Evolutionary conservation across 108 stramenopile genomes (phyloP).

Genomic region (Asterionellopsis glacialis): DNA sequence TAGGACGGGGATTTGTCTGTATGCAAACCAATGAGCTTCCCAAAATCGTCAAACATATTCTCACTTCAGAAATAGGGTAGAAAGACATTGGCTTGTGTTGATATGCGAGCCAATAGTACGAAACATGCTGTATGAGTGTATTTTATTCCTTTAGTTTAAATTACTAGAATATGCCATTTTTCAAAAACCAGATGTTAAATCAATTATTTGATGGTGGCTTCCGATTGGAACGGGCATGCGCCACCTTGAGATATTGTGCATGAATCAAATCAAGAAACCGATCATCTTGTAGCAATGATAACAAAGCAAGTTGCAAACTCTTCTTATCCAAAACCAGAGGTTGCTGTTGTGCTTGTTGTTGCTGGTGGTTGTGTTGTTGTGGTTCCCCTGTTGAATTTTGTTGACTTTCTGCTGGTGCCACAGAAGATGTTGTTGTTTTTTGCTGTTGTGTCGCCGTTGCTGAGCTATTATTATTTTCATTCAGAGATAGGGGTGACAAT

Average conservation of each 20-base stretch:
- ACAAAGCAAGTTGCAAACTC: conserved; percentile 67
- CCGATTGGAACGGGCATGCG: conserved; percentile 46
- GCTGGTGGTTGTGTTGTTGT: neutral
- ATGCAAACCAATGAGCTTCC: conserved; percentile 59
- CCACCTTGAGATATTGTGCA: conserved; percentile 83
- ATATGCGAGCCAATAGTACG: no score
- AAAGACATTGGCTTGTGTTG: no score
- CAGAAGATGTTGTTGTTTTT: conserved; percentile 1
- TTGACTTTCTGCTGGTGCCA: neutral
- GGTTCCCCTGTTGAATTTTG: neutral
- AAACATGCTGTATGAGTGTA: no score
- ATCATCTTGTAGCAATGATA: conserved; percentile 84
- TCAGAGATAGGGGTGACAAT: conserved; percentile 27
- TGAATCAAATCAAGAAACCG: conserved; percentile 85
- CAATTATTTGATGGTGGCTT: neutral
- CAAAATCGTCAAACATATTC: conserved; percentile 45
- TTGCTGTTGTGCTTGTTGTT: conserved; percentile 11
- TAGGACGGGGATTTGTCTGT: conserved; percentile 54
- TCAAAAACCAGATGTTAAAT: no score
- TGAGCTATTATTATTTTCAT: conserved; percentile 11
- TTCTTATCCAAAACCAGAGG: conserved; percentile 69
- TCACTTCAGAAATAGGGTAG: conserved; percentile 12
- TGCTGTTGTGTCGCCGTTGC: neutral
- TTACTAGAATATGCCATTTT: no score
- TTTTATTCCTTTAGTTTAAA: no score